Evolutionary conservation across 768 basidiomycete species (phyloP).

Genomic region (Udeniomyces megalosporus): DNA sequence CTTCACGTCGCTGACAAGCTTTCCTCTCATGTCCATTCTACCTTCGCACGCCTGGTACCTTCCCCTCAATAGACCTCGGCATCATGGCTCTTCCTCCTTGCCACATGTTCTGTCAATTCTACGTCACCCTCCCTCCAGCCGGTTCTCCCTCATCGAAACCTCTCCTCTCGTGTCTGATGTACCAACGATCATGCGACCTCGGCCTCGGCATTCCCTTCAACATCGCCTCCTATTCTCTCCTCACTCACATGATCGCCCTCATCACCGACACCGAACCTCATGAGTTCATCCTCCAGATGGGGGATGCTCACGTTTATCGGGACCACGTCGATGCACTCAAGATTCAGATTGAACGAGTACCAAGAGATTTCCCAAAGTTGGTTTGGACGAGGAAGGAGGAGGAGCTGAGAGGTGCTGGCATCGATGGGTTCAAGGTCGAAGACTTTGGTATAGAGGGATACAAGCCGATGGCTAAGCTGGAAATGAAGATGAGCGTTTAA

Average conservation of each 20-base stretch:
- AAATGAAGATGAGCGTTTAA: conserved; percentile 5
- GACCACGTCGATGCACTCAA: conserved; percentile 82
- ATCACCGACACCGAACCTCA: conserved; percentile 72
- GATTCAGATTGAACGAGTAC: conserved; percentile 60
- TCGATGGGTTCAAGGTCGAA: conserved; percentile 64
- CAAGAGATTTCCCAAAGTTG: conserved; percentile 67
- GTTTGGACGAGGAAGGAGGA: conserved; percentile 49
- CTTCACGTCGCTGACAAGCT: background rate
- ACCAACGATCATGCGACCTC: conserved; percentile 90
- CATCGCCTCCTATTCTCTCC: conserved; percentile 92
- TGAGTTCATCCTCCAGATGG: conserved; percentile 87
- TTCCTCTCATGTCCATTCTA: background rate
- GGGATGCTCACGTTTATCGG: conserved; percentile 89
- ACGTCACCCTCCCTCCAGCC: conserved; percentile 63
- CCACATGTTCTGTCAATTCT: conserved; percentile 98
- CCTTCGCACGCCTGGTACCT: background rate
- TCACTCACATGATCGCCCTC: conserved; percentile 94
- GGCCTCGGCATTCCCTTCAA: conserved; percentile 98
- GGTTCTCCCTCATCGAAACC: conserved; percentile 33
- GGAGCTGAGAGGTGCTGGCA: conserved; percentile 33
- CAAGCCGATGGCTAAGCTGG: conserved; percentile 42
- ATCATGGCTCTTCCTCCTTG: conserved; percentile 96
- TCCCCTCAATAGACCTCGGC: conserved; percentile 49
- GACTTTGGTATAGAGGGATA: conserved; percentile 82
- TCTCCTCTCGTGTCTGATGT: conserved; percentile 88